Conservation (phyloP, 352 stramenopile genomes). For the Thalassiosira delicatula region DNA sequence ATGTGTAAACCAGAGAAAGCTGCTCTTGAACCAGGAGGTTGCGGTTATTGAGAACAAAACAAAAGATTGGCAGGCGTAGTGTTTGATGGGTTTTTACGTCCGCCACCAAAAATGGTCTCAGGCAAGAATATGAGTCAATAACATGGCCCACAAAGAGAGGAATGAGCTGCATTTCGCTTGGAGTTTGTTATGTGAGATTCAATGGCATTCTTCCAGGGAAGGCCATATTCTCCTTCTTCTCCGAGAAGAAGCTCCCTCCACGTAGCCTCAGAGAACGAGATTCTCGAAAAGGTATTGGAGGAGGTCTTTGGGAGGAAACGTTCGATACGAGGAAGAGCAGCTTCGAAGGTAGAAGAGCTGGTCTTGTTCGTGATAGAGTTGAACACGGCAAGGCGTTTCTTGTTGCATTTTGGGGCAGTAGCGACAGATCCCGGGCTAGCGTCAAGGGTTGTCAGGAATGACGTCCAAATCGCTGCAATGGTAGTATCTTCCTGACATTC, state of each 20-base stretch:
- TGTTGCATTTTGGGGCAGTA: neutral
- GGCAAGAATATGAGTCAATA: too few species aligned
- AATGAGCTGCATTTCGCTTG: too few species aligned
- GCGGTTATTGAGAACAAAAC: too few species aligned
- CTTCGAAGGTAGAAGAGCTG: neutral
- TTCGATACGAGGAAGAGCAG: neutral
- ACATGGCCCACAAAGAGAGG: too few species aligned
- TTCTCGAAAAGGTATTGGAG: neutral
- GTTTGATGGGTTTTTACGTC: too few species aligned
- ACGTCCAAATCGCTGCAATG: conserved; percentile 25
- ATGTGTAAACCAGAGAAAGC: too few species aligned
- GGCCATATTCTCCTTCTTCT: too few species aligned
- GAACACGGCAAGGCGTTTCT: conserved; percentile 39
- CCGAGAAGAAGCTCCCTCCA: conserved; percentile 46
- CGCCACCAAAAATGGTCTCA: too few species aligned
- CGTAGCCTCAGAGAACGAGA: conserved; percentile 30
- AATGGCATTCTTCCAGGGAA: too few species aligned
- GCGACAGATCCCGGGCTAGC: neutral
- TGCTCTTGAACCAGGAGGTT: too few species aligned
- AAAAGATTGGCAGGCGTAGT: too few species aligned
- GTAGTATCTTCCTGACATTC: neutral
- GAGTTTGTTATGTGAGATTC: too few species aligned
- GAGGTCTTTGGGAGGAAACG: neutral
- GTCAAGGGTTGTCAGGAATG: conserved; percentile 19
- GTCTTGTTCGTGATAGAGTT: conserved; percentile 13